phyloP scores from a whole-genome alignment of 2,329 filamentous ascomycete genomes.

The Claviceps spartinae region DNA sequence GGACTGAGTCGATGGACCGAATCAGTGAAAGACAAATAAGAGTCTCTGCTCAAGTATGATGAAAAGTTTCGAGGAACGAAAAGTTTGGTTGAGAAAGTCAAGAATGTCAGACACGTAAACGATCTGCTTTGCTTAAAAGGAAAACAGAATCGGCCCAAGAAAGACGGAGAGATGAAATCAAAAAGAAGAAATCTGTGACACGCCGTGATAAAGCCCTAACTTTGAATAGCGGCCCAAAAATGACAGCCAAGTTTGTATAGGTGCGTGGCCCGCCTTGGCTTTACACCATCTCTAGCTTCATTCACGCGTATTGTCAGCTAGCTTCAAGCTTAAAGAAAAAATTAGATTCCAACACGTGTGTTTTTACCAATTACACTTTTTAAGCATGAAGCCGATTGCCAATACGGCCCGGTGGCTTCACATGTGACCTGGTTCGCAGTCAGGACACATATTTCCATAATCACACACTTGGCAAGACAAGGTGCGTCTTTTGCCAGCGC shows the following conservation, averaged over 20 bases:
- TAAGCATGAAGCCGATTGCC: no score
- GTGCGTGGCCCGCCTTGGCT: not conserved
- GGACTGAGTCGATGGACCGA: not conserved
- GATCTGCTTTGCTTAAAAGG: no score
- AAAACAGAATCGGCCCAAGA: no score
- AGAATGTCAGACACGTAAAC: no score
- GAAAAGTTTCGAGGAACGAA: no score
- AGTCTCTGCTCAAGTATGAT: not conserved
- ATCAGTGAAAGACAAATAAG: not conserved
- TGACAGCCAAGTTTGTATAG: not conserved
- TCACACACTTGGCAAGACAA: not conserved
- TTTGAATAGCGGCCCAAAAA: not conserved
- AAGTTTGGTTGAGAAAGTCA: no score
- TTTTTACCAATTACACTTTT: no score
- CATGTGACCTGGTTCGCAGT: not conserved
- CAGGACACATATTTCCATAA: not conserved
- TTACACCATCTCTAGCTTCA: not conserved
- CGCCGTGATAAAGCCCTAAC: no score
- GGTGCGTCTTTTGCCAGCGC: not conserved
- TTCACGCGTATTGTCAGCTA: not conserved
- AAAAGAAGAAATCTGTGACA: no score
- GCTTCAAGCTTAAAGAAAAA: not conserved
- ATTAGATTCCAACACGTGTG: not conserved
- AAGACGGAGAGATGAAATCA: no score
- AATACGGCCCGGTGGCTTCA: not conserved